These are phyloP conservation scores for Morella rubra DNA, from an alignment of 306 rosid species.

Conservation along the genomic window DNA sequence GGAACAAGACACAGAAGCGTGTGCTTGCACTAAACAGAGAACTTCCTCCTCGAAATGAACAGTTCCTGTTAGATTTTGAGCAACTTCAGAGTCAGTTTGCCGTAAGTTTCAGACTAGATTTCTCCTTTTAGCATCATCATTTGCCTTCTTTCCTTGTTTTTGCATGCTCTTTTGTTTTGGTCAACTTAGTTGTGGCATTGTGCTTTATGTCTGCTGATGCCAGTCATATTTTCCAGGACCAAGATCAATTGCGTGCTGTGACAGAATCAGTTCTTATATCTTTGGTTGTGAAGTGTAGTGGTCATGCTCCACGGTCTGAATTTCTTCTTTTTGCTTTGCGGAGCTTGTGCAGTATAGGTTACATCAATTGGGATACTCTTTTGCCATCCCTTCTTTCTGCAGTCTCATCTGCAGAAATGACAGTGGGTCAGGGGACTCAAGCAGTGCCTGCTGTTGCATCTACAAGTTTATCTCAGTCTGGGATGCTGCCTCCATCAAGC, in stretches of 20 bases:
- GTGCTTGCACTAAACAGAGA: conserved; percentile 82
- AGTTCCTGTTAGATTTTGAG: conserved; percentile 87
- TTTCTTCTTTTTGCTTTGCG: conserved; percentile 85
- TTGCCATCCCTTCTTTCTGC: conserved; percentile 85
- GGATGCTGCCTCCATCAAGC: conserved; percentile 61
- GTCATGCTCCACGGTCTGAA: conserved; percentile 87
- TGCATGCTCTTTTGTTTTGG: conserved; percentile 9
- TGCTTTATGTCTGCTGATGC: conserved; percentile 18
- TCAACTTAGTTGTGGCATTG: conserved; percentile 9
- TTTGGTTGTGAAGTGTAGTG: conserved; percentile 79
- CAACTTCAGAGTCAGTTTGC: conserved; percentile 86
- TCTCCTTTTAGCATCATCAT: background rate
- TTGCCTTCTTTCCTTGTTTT: conserved; percentile 7
- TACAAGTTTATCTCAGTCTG: conserved; percentile 65
- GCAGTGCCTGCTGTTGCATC: conserved; percentile 58
- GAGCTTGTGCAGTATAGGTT: conserved; percentile 71
- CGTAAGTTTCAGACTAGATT: conserved; percentile 48
- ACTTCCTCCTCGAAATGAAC: conserved; percentile 93
- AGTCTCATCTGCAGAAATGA: conserved; percentile 66
- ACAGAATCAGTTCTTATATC: conserved; percentile 82
- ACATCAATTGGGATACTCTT: conserved; percentile 86
- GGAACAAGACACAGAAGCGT: conserved; percentile 95
- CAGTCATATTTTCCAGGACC: conserved; percentile 59
- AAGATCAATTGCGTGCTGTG: conserved; percentile 78
- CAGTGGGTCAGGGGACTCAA: conserved; percentile 71